These are phyloP conservation scores for Chalciporus piperatus DNA, from an alignment of 768 basidiomycete species.

Conservation along the genomic window DNA sequence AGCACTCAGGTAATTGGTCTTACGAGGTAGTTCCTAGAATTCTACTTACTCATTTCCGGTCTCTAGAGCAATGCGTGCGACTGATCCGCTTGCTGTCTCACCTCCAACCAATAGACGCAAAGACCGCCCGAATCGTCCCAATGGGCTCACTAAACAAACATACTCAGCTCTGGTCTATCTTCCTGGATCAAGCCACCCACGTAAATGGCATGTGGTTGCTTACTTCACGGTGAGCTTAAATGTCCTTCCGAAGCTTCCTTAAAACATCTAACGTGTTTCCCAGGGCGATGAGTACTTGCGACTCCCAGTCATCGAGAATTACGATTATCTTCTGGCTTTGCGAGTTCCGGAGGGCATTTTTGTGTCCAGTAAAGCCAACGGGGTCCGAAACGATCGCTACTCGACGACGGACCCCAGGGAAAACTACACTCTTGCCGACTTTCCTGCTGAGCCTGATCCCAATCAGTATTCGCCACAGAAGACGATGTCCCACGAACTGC, in stretches of 20 bases:
- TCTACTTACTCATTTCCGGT: conserved; percentile 11
- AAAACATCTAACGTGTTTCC: background rate
- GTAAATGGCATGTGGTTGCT: conserved; percentile 83
- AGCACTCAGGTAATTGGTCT: conserved; percentile 55
- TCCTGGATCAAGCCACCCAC: conserved; percentile 52
- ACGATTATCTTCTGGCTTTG: conserved; percentile 67
- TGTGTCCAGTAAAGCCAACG: conserved; percentile 59
- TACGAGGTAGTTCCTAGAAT: background rate
- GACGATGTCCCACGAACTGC: conserved; percentile 11
- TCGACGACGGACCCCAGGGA: conserved; percentile 17
- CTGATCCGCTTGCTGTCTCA: conserved; percentile 56
- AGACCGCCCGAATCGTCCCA: conserved; percentile 73
- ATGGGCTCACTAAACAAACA: conserved; percentile 84
- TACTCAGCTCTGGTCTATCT: conserved; percentile 75
- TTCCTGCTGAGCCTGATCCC: conserved; percentile 5
- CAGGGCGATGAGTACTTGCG: conserved; percentile 68
- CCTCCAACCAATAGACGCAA: conserved; percentile 66
- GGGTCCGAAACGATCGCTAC: conserved; percentile 26
- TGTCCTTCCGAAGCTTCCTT: background rate
- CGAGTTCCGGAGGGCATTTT: conserved; percentile 71
- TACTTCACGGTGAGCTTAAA: conserved; percentile 64
- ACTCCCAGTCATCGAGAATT: conserved; percentile 71
- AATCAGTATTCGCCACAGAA: conserved; percentile 7
- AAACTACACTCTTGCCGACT: conserved; percentile 9
- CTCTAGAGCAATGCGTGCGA: conserved; percentile 52